A percentile compares a stretch with the other conserved stretches of the same genome.
Conservation (phyloP, 2,329 filamentous ascomycete genomes). For the Ophiostoma himal-ulmi region DNA sequence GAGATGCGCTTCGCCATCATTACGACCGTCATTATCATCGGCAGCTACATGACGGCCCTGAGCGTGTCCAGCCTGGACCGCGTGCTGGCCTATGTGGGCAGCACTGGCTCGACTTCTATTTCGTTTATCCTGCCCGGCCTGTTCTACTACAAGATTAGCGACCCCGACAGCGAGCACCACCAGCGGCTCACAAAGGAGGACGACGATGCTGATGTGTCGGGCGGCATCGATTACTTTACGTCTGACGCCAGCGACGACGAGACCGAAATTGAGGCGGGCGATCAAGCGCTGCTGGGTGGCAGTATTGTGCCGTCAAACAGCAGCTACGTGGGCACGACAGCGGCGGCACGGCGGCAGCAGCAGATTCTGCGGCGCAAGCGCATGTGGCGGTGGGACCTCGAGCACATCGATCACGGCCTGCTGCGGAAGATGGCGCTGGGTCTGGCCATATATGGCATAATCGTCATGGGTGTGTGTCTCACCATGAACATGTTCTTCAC, state of each 20-base stretch:
- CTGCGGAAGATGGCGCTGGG: constrained; percentile 68
- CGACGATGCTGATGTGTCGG: constrained; percentile 66
- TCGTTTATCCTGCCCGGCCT: constrained; percentile 93
- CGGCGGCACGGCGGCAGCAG: constrained; percentile 32
- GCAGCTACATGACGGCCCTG: constrained; percentile 83
- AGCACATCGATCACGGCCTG: constrained; percentile 58
- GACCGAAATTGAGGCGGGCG: constrained; percentile 34
- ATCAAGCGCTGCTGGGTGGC: constrained; percentile 33
- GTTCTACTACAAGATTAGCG: constrained; percentile 98
- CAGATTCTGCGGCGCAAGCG: constrained; percentile 32
- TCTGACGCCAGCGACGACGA: constrained; percentile 39
- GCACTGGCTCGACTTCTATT: constrained; percentile 89
- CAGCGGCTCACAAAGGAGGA: constrained; percentile 86
- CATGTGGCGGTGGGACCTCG: constrained; percentile 54
- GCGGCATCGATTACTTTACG: constrained; percentile 33
- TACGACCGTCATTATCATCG: constrained; percentile 75
- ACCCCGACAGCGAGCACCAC: constrained; percentile 78
- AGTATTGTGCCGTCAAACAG: constrained; percentile 40
- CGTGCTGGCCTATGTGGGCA: constrained; percentile 90
- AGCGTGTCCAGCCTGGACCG: constrained; percentile 84
- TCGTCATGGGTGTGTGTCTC: constrained; percentile 87
- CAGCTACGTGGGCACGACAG: constrained; percentile 28
- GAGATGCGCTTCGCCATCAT: constrained; percentile 85
- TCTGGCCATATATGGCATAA: constrained; percentile 73
- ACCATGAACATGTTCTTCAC: constrained; percentile 78